phyloP scores from a whole-genome alignment of 1,284 basidiomycete genomes.

The Leccinum huronense region DNA sequence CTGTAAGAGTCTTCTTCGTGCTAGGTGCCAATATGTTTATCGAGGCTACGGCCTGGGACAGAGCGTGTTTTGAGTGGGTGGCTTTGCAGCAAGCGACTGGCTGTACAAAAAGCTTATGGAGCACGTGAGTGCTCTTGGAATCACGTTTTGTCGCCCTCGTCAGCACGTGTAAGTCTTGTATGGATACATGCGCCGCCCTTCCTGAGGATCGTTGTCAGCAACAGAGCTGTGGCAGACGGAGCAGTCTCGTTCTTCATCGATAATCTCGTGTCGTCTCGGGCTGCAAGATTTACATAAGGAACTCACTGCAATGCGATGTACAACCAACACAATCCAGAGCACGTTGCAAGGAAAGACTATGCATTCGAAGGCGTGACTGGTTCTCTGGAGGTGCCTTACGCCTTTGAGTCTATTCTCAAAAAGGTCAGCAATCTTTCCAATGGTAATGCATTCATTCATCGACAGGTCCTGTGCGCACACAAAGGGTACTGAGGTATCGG shows the following conservation, averaged over 20 bases:
- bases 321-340: conserved; percentile 32
- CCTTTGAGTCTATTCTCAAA: conserved; percentile 31
- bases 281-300: conserved; percentile 46
- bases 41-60: not conserved
- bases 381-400: conserved; percentile 16
- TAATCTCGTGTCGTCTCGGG: conserved; percentile 44
- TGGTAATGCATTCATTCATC: too few species aligned
- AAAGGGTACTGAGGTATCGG: conserved; percentile 35
- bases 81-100: conserved; percentile 52
- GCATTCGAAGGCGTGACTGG: conserved; percentile 18
- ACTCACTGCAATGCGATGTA: conserved; percentile 28
- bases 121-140: conserved; percentile 30
- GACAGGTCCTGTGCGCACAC: too few species aligned
- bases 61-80: conserved; percentile 38
- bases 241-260: conserved; percentile 51
- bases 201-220: conserved; percentile 32
- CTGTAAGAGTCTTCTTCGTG: conserved; percentile 20
- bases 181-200: conserved; percentile 31
- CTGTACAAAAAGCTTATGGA: conserved; percentile 40
- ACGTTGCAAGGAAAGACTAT: conserved; percentile 28
- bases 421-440: conserved; percentile 24
- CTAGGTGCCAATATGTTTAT: not conserved
- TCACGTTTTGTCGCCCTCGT: not conserved
- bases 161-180: conserved; percentile 36
- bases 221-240: conserved; percentile 57